phyloP scores from a whole-genome alignment of 2,329 filamentous ascomycete species.

The Sarocladium brachiariae region DNA sequence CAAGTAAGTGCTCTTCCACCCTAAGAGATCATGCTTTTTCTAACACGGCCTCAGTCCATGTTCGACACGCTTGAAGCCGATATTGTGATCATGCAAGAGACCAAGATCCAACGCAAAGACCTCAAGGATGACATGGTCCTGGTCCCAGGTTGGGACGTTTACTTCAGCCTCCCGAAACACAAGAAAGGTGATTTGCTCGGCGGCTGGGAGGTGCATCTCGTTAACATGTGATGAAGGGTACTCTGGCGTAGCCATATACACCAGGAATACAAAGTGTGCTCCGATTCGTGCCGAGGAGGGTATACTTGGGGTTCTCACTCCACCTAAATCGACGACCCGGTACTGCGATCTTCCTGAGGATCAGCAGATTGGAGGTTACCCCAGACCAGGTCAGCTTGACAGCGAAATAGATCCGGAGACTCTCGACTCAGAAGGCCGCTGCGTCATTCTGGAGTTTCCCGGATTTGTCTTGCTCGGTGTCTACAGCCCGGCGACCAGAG shows the following conservation, averaged over 20 bases:
- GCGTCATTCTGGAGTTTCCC: conserved; percentile 85
- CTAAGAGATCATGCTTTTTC: no score
- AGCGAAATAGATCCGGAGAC: conserved; percentile 58
- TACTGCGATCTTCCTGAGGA: conserved; percentile 70
- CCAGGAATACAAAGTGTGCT: conserved; percentile 74
- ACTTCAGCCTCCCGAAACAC: conserved; percentile 84
- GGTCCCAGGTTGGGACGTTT: conserved; percentile 91
- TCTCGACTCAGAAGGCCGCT: conserved; percentile 87
- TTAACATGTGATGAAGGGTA: conserved; percentile 55
- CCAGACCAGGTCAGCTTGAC: conserved; percentile 58
- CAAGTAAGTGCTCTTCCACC: conserved; percentile 39
- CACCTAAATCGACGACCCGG: conserved; percentile 60
- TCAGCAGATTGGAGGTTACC: conserved; percentile 85
- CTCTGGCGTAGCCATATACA: conserved; percentile 93
- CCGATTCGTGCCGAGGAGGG: conserved; percentile 92
- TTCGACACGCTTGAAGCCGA: conserved; percentile 90
- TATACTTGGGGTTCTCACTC: conserved; percentile 72
- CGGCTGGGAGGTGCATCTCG: no score
- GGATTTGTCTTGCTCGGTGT: conserved; percentile 90
- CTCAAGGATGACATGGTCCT: conserved; percentile 93
- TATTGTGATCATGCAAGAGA: conserved; percentile 91
- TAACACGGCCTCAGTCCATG: conserved; percentile 58
- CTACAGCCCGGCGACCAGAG: conserved; percentile 85
- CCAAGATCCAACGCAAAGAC: conserved; percentile 92
- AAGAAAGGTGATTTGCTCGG: conserved; percentile 84